Evolutionary conservation across 108 stramenopile species (phyloP), one percentile per base, ranked within the genome.

Genomic region (Nitzschia palea): DNA sequence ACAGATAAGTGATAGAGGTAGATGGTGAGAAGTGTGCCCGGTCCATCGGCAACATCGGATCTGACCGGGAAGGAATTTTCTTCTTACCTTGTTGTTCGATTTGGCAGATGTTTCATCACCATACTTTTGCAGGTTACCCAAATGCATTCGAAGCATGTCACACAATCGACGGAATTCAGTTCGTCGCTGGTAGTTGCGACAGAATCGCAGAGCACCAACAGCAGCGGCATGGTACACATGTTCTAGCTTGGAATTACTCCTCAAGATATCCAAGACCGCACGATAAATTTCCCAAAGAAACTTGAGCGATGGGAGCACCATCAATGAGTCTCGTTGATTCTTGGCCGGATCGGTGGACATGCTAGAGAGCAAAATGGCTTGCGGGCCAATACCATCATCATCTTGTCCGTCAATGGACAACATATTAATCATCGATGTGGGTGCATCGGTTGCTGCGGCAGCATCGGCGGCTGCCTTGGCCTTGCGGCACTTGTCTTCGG

Each of bases 221-320:
- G 95, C 93, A 29, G 92, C 85, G 25, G 62, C 65, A 73, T 99
- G 99, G 83, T 99, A 99, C 30, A 97, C 82, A 47, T 85, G 70
- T 74, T 98, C 97, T 37, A 99, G 82, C 78, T 97, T 97, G 45
- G 92, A 80, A 78, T 95, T 96, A 58, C 79, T 85, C 65, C 86
- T 80, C 30, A 99, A 65, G 54, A 97, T 95, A 68, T 99, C 99
- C 30, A 99, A 76, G 5, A 97, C 88, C 51, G 95, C 90, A 3
- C 99, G 82, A 83, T 98, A 99, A 14, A 86, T 85, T 69, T 99
- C 99, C 99, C 99, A 99, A 20, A 97, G 77, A 71, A 98, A 98
- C 73, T 96, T 96, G n/a, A 99, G 79, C 59, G 91, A 88, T 22
- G 99, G 99, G 36, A 99, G 69, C 51, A 98, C 66, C 61, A 93